Percentiles rank a stretch among this genome's conserved stretches.
Evolutionary conservation across 1,139 yeast species (phyloP).

Genomic region (Sugiyamaella pinicola): DNA sequence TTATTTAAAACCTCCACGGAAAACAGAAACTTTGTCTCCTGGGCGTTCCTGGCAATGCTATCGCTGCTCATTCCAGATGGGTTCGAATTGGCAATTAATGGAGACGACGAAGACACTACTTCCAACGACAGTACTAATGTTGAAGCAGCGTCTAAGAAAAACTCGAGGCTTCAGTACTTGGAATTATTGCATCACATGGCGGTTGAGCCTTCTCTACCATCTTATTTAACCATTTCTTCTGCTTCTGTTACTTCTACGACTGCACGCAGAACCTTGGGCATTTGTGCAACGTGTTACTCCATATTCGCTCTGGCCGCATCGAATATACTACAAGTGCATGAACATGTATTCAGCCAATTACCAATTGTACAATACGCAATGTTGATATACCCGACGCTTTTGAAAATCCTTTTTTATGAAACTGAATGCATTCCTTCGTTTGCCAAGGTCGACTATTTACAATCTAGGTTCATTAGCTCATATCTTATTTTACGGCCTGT

Average conservation of each 20-base stretch:
- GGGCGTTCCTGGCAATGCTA: slow-evolving; percentile 41
- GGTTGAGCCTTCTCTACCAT: neutral
- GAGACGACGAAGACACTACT: slow-evolving; percentile 3
- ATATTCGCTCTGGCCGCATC: slow-evolving; percentile 24
- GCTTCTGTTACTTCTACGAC: neutral
- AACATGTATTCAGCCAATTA: slow-evolving; percentile 40
- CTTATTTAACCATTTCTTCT: slow-evolving; percentile 4
- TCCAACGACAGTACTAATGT: neutral
- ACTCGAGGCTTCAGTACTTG: slow-evolving; percentile 3
- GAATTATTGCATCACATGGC: slow-evolving; percentile 10
- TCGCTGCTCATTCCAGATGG: slow-evolving; percentile 39
- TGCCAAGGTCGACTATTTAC: slow-evolving; percentile 33
- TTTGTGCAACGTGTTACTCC: slow-evolving; percentile 17
- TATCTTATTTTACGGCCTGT: slow-evolving; percentile 25
- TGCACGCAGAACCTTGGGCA: slow-evolving; percentile 16
- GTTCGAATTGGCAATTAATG: slow-evolving; percentile 6
- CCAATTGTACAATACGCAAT: slow-evolving; percentile 51
- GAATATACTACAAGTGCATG: slow-evolving; percentile 45
- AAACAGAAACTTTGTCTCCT: slow-evolving; percentile 30
- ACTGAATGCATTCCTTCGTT: slow-evolving; percentile 30
- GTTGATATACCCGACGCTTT: slow-evolving; percentile 44
- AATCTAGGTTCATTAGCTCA: slow-evolving; percentile 31
- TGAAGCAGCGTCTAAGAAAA: slow-evolving; percentile 2
- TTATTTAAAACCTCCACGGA: slow-evolving; percentile 30
- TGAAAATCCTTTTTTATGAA: slow-evolving; percentile 34